Evolutionary conservation across 352 stramenopile species (phyloP).

Genomic region (Plasmopara halstedii): DNA sequence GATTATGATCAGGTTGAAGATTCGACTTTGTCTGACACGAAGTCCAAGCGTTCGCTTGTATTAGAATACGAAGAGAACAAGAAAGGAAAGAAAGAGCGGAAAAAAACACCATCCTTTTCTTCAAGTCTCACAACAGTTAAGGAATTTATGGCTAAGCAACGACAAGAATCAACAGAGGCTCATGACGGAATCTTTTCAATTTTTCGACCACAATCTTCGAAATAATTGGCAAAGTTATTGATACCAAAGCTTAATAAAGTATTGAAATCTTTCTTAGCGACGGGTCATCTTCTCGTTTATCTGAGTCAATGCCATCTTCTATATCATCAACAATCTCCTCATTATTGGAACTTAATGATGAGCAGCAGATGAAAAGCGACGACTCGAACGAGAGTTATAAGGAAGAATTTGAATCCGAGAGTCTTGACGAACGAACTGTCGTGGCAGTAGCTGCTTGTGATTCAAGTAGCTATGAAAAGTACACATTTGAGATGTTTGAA

Average conservation of each 20-base stretch:
- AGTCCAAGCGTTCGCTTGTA: background rate
- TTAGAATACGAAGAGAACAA: background rate
- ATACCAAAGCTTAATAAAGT: conserved; percentile 14
- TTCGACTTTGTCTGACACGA: background rate
- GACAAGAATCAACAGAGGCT: background rate
- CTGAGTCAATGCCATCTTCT: conserved; percentile 3
- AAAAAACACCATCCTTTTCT: background rate
- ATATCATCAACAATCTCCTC: conserved; percentile 5
- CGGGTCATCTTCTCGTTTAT: conserved; percentile 1
- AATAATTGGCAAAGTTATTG: background rate
- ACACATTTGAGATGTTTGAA: conserved; percentile 15
- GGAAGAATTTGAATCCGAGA: conserved; percentile 12
- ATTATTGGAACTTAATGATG: background rate
- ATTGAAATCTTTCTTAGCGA: no score
- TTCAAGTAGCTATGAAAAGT: conserved; percentile 7
- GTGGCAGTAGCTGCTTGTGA: background rate
- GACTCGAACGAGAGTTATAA: conserved; percentile 3
- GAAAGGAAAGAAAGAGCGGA: background rate
- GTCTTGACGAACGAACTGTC: background rate
- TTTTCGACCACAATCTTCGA: conserved; percentile 9
- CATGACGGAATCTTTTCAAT: conserved; percentile 16
- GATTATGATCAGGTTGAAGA: background rate
- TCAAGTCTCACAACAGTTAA: background rate
- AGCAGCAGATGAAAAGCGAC: background rate
- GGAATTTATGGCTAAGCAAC: background rate